phyloP scores from a whole-genome alignment of 306 rosid species.

The Cucumis sativus region DNA sequence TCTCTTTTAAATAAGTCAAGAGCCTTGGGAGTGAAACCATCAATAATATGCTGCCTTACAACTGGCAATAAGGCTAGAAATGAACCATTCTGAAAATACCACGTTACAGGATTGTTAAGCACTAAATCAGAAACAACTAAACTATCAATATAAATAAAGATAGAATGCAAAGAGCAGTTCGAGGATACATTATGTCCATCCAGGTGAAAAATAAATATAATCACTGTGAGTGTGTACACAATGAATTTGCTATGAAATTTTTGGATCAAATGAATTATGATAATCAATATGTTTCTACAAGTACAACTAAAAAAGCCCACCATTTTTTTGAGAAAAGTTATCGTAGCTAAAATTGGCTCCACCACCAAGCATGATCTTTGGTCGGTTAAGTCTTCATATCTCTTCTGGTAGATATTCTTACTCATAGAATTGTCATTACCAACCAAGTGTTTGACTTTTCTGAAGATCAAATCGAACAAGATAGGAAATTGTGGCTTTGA shows the following conservation, averaged over 20 bases:
- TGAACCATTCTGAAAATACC: slow-evolving; percentile 51
- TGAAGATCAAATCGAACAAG: background rate
- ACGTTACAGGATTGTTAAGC: slow-evolving; percentile 13
- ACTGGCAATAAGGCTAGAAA: slow-evolving; percentile 70
- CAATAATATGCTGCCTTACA: slow-evolving; percentile 71
- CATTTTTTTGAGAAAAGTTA: background rate
- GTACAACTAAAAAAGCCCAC: background rate
- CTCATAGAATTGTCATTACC: background rate
- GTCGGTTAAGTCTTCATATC: background rate
- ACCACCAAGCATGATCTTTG: background rate
- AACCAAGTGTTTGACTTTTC: background rate
- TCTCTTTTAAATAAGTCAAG: slow-evolving; percentile 68
- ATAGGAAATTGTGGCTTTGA: background rate
- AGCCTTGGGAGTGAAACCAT: slow-evolving; percentile 69
- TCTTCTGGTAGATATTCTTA: background rate
- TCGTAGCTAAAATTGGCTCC: background rate
- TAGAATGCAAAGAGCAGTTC: background rate
- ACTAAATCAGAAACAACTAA: background rate
- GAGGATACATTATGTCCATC: background rate
- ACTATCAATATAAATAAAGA: slow-evolving; percentile 2
- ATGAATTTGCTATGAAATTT: background rate
- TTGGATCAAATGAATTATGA: background rate
- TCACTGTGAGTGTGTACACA: background rate
- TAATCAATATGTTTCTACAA: background rate
- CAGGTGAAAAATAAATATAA: background rate